Conservation (phyloP, 768 basidiomycete genomes). For the Collybiopsis confluens region DNA sequence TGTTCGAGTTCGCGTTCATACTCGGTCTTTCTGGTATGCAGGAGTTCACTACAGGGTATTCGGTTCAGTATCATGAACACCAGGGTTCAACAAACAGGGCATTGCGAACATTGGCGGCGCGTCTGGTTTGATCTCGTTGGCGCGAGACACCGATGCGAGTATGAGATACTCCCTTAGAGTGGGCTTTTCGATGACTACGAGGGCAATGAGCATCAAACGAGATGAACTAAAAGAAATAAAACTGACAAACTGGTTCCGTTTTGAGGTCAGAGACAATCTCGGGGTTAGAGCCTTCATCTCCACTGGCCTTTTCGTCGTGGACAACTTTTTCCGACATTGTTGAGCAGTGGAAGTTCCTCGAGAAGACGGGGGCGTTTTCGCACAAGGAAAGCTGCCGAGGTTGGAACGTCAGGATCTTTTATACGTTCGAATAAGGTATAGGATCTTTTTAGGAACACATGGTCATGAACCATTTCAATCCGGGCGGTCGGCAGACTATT, state of each 20-base stretch:
- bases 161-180: conserved; percentile 5
- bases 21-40: conserved; percentile 3
- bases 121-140: background rate
- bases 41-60: background rate
- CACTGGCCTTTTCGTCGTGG: background rate
- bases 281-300: background rate
- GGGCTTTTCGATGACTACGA: conserved; percentile 1
- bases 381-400: background rate
- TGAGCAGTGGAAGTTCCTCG: too few species aligned
- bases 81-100: background rate
- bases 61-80: background rate
- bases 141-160: conserved; percentile 2
- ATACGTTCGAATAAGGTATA: too few species aligned
- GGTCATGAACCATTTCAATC: too few species aligned
- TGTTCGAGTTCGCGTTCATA: conserved; percentile 25
- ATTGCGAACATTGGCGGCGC: background rate
- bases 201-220: background rate
- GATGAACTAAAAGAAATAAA: background rate
- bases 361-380: background rate
- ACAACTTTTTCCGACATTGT: background rate
- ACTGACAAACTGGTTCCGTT: background rate
- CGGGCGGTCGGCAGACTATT: too few species aligned
- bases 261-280: background rate
- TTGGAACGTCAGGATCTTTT: too few species aligned
- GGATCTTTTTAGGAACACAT: too few species aligned